phyloP scores from a whole-genome alignment of 2,329 filamentous ascomycete genomes.

The Lachnellula suecica region DNA sequence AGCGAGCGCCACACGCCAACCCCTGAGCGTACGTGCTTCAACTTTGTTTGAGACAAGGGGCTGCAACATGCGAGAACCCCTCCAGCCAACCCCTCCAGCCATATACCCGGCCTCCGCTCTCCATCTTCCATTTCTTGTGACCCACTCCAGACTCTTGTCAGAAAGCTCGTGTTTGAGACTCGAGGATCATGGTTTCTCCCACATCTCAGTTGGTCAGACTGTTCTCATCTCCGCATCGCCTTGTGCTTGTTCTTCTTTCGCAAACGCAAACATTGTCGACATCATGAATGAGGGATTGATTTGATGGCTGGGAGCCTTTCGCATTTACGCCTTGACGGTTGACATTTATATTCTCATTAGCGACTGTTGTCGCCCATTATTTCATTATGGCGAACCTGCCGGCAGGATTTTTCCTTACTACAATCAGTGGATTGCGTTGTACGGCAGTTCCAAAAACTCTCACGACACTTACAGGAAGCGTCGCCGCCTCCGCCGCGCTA shows the following conservation, averaged over 20 bases:
- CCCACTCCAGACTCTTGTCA: constrained; percentile 21
- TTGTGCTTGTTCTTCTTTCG: constrained; percentile 16
- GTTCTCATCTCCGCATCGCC: constrained; percentile 8
- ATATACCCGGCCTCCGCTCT: constrained; percentile 8
- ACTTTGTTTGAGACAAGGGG: constrained; percentile 13
- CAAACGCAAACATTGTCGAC: constrained; percentile 22
- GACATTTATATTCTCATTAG: constrained; percentile 22
- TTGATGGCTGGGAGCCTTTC: constrained; percentile 27
- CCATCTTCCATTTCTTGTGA: constrained; percentile 12
- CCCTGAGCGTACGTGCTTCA: constrained; percentile 9
- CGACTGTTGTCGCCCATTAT: constrained; percentile 26
- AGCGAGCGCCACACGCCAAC: neutral
- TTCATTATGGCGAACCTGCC: constrained; percentile 36
- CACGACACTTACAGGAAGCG: constrained; percentile 20
- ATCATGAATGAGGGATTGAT: constrained; percentile 20
- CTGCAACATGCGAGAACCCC: constrained; percentile 13
- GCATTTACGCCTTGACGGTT: constrained; percentile 26
- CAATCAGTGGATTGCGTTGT: constrained; percentile 50
- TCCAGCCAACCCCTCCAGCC: constrained; percentile 10
- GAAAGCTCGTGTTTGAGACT: constrained; percentile 25
- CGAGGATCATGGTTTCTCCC: constrained; percentile 24
- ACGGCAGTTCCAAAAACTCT: constrained; percentile 48
- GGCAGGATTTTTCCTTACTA: constrained; percentile 49
- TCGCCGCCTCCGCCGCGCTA: no score
- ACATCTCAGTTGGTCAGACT: constrained; percentile 6